Percentiles rank a stretch among this genome's conserved stretches.
Conservation (phyloP, 805 yeast species). For the Blastobotrys attinorum region DNA sequence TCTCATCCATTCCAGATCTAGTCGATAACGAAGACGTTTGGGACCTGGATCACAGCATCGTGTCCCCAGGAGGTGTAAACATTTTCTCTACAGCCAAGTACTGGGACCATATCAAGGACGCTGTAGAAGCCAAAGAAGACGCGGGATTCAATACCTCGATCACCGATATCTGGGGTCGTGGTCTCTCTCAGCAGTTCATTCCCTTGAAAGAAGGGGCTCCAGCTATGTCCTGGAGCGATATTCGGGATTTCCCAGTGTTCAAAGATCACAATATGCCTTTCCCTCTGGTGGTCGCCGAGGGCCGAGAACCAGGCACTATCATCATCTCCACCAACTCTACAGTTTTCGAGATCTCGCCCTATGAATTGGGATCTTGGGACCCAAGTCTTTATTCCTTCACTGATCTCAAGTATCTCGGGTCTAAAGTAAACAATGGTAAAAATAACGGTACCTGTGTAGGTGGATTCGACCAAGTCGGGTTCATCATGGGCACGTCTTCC, state of each 20-base stretch:
- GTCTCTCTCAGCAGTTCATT: constrained; percentile 66
- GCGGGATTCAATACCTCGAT: constrained; percentile 65
- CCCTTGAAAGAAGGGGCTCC: constrained; percentile 54
- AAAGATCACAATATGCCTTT: constrained; percentile 58
- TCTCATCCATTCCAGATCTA: constrained; percentile 61
- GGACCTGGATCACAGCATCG: constrained; percentile 57
- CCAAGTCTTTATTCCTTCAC: constrained; percentile 59
- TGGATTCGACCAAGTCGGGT: constrained; percentile 79
- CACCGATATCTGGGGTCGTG: constrained; percentile 80
- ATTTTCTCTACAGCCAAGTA: constrained; percentile 43
- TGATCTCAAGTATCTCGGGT: constrained; percentile 62
- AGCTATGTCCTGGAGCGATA: constrained; percentile 48
- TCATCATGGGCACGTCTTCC: constrained; percentile 75
- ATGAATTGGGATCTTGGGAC: constrained; percentile 84
- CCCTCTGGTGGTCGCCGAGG: constrained; percentile 53
- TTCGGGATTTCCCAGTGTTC: constrained; percentile 56
- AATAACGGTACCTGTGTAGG: constrained; percentile 43
- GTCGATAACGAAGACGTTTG: constrained; percentile 45
- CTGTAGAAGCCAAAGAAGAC: constrained; percentile 42
- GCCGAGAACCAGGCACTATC: constrained; percentile 37
- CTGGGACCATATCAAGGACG: constrained; percentile 39
- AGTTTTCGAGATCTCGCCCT: constrained; percentile 46
- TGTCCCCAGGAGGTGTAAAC: constrained; percentile 57
- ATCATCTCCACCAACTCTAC: constrained; percentile 63
- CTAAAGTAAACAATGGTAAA: constrained; percentile 51